phyloP scores from a whole-genome alignment of 768 basidiomycete species.

The Leccinum broughii region DNA sequence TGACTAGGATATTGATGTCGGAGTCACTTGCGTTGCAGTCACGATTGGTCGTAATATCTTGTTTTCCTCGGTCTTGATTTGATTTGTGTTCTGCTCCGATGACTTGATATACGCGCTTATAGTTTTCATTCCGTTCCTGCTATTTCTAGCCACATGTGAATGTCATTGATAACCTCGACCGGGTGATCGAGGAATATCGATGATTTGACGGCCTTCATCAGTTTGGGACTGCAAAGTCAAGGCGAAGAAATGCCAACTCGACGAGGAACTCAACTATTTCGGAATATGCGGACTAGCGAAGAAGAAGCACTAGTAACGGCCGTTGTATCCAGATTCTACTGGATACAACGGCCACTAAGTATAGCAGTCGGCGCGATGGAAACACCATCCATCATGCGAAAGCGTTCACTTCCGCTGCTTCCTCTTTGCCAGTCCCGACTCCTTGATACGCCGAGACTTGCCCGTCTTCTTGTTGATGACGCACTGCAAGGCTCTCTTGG shows the following conservation, averaged over 20 bases:
- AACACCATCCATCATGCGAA: neutral
- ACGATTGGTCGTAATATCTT: conserved; percentile 3
- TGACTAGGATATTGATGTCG: conserved; percentile 9
- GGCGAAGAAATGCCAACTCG: too few relatives aligned
- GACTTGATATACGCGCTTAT: conserved; percentile 11
- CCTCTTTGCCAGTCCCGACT: conserved; percentile 11
- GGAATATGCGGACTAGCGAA: too few relatives aligned
- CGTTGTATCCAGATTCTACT: too few relatives aligned
- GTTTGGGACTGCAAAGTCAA: too few relatives aligned
- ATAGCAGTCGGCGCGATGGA: too few relatives aligned
- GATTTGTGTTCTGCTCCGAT: conserved; percentile 17
- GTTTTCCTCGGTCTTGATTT: neutral
- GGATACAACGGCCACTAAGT: too few relatives aligned
- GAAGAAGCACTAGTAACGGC: too few relatives aligned
- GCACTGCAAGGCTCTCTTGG: conserved; percentile 62
- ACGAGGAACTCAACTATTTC: too few relatives aligned
- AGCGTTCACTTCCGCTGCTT: conserved; percentile 1
- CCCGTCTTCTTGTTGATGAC: conserved; percentile 54
- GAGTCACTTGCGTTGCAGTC: conserved; percentile 1
- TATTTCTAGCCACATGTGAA: neutral
- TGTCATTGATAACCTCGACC: too few relatives aligned
- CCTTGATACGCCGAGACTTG: conserved; percentile 32
- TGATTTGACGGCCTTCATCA: too few relatives aligned
- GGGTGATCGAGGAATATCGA: too few relatives aligned
- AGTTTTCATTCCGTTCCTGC: neutral